These are phyloP conservation scores for Mortierella sp. DNA, from an alignment of 371 early-diverging fungal species.

Conservation along the genomic window DNA sequence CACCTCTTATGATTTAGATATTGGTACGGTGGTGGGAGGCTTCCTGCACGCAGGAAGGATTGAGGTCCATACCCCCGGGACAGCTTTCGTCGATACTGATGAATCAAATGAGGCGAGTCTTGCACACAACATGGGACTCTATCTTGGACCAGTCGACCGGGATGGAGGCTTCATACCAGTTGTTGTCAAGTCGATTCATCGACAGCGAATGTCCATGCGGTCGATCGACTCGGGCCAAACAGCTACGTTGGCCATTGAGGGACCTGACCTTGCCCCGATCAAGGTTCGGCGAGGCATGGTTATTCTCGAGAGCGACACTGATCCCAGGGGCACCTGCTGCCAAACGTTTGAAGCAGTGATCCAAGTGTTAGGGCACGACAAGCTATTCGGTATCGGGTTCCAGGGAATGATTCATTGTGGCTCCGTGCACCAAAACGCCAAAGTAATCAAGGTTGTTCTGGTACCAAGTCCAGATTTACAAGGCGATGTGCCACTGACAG, in stretches of 20 bases:
- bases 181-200: slow-evolving; percentile 84
- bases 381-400: slow-evolving; percentile 74
- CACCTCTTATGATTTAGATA: slow-evolving; percentile 58
- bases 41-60: slow-evolving; percentile 64
- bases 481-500: not conserved
- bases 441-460: slow-evolving; percentile 61
- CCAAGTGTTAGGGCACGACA: slow-evolving; percentile 70
- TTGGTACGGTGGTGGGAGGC: slow-evolving; percentile 67
- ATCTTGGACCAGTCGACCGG: slow-evolving; percentile 64
- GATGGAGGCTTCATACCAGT: slow-evolving; percentile 63
- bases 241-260: slow-evolving; percentile 84
- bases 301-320: slow-evolving; percentile 61
- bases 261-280: slow-evolving; percentile 33
- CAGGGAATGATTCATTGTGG: slow-evolving; percentile 93
- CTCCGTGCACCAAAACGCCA: slow-evolving; percentile 86
- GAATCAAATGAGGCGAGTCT: not conserved
- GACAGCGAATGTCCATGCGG: slow-evolving; percentile 82
- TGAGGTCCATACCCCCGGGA: slow-evolving; percentile 18
- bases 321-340: slow-evolving; percentile 61
- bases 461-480: slow-evolving; percentile 17
- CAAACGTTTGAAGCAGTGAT: slow-evolving; percentile 89
- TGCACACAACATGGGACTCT: slow-evolving; percentile 48
- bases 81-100: not conserved
- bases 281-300: slow-evolving; percentile 81
- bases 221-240: slow-evolving; percentile 85